Evolutionary conservation across 2,329 filamentous ascomycete species (phyloP).

Genomic region (Paraphaeosphaeria sporulosa): DNA sequence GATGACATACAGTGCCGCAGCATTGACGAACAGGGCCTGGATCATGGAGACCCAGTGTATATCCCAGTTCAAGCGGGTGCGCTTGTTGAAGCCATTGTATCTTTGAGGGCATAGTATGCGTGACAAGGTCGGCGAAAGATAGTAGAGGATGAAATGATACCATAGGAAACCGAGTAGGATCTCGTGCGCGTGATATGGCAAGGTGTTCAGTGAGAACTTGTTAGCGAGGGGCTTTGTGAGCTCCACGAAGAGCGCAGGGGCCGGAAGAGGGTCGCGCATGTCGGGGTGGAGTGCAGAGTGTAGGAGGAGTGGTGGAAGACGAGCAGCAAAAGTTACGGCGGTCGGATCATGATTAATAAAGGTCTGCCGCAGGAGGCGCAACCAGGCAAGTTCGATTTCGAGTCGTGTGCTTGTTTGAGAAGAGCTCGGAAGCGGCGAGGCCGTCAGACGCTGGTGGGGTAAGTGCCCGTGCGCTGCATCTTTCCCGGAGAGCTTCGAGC

Average conservation of each 20-base stretch:
- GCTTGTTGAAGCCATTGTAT: constrained; percentile 68
- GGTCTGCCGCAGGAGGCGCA: constrained; percentile 1
- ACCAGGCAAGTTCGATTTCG: not conserved
- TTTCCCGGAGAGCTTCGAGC: not conserved
- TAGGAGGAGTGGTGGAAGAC: constrained; percentile 1
- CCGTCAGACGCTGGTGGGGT: constrained; percentile 17
- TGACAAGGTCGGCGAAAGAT: constrained; percentile 73
- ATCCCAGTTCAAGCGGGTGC: constrained; percentile 80
- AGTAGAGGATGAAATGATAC: constrained; percentile 73
- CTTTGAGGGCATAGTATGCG: constrained; percentile 65
- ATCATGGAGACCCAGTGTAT: constrained; percentile 85
- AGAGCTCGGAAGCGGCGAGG: constrained; percentile 18
- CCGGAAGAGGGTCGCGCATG: constrained; percentile 77
- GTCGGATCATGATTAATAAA: constrained; percentile 13
- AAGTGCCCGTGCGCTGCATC: constrained; percentile 9
- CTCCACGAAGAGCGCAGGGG: constrained; percentile 63
- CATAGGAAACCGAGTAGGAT: constrained; percentile 70
- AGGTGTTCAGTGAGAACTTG: constrained; percentile 66
- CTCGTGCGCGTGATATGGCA: constrained; percentile 82
- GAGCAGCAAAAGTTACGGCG: constrained; percentile 12
- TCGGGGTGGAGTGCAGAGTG: constrained; percentile 27
- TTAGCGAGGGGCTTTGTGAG: constrained; percentile 71
- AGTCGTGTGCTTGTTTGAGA: constrained; percentile 18
- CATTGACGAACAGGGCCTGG: constrained; percentile 76
- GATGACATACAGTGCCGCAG: constrained; percentile 75